These are phyloP conservation scores for Prunus dulcis DNA, from an alignment of 306 rosid genomes.

Conservation along the genomic window DNA sequence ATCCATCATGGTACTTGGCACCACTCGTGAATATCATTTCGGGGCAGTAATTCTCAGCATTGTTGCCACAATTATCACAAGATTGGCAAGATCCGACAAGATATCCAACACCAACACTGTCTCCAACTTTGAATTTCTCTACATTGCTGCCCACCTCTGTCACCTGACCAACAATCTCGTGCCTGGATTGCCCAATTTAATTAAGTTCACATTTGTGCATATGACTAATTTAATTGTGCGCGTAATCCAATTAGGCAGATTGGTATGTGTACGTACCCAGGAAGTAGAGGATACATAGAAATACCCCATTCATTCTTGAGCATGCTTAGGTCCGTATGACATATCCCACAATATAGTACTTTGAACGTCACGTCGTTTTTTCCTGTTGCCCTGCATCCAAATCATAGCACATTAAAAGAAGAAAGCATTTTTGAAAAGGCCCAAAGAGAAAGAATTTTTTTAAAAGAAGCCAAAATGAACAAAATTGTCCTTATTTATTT, in stretches of 20 bases:
- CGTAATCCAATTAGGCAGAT: not conserved
- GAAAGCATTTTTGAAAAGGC: too few relatives aligned
- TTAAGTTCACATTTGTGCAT: not conserved
- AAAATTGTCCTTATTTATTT: too few relatives aligned
- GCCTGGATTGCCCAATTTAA: not conserved
- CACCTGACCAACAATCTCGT: constrained; percentile 3
- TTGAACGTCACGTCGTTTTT: constrained; percentile 17
- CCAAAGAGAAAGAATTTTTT: too few relatives aligned
- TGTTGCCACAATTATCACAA: not conserved
- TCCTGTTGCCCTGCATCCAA: constrained; percentile 23
- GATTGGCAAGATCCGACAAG: not conserved
- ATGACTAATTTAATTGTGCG: not conserved
- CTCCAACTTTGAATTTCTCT: constrained; percentile 9
- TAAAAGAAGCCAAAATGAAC: too few relatives aligned
- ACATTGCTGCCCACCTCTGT: constrained; percentile 9
- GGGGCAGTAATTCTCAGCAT: not conserved
- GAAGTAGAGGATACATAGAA: constrained; percentile 3
- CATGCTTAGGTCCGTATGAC: constrained; percentile 31
- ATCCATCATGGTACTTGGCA: not conserved
- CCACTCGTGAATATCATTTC: not conserved
- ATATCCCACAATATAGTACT: constrained; percentile 30
- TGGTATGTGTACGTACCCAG: not conserved
- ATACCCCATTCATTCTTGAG: constrained; percentile 14
- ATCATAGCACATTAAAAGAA: not conserved
- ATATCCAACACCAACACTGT: not conserved